Percentiles rank a stretch among this genome's conserved stretches.
Conservation (phyloP, 176 grass and related monocot species). For the Pontederia crassipes region DNA sequence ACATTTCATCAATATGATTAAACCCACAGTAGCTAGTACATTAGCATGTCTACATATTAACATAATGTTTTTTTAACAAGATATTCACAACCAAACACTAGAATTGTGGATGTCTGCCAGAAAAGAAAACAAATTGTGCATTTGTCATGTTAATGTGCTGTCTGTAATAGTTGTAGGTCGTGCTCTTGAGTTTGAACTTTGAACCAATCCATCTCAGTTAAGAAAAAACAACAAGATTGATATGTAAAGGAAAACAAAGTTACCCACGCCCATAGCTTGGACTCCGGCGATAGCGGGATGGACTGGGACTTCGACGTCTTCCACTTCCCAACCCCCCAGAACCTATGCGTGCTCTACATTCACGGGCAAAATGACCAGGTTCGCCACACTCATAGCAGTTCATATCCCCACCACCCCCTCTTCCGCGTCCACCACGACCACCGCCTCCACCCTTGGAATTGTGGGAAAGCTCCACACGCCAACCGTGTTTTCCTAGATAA, state of each 20-base stretch:
- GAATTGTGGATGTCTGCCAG: too few relatives aligned
- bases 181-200: too few relatives aligned
- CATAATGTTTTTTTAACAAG: too few relatives aligned
- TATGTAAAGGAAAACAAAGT: not conserved
- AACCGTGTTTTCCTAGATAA: conserved; percentile 21
- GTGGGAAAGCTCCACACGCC: conserved; percentile 27
- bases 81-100: too few relatives aligned
- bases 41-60: too few relatives aligned
- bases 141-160: too few relatives aligned
- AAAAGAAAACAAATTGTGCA: too few relatives aligned
- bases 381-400: conserved; percentile 29
- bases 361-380: conserved; percentile 26
- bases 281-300: conserved; percentile 15
- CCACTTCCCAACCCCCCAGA: conserved; percentile 19
- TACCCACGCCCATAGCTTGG: conserved; percentile 24
- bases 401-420: not conserved
- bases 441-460: conserved; percentile 19
- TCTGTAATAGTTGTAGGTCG: not conserved
- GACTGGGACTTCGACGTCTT: conserved; percentile 18
- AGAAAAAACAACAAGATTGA: not conserved
- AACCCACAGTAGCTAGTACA: too few relatives aligned
- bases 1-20: too few relatives aligned
- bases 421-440: not conserved
- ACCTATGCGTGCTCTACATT: conserved; percentile 15
- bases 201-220: not conserved